Percentiles rank a stretch among this genome's conserved stretches.
Conservation (phyloP, 768 basidiomycete genomes). For the Pilatotrama ljubarskyi region DNA sequence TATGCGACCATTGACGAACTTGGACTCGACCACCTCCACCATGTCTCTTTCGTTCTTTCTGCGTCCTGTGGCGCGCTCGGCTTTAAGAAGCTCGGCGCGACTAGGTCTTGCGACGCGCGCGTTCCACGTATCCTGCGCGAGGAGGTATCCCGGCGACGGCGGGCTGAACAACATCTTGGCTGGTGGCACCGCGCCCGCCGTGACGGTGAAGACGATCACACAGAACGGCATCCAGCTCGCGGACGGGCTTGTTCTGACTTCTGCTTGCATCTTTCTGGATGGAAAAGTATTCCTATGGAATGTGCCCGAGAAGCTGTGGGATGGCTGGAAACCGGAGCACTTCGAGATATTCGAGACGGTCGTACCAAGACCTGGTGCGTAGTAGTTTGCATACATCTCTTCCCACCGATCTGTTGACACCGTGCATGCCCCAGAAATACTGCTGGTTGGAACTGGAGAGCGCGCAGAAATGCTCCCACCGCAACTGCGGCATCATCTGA, state of each 20-base stretch:
- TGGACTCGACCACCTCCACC: slow-evolving; percentile 3
- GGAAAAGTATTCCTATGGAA: slow-evolving; percentile 92
- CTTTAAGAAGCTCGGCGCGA: slow-evolving; percentile 2
- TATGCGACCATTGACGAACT: background rate
- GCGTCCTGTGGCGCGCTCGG: slow-evolving; percentile 12
- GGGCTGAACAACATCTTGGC: slow-evolving; percentile 71
- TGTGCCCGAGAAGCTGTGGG: slow-evolving; percentile 63
- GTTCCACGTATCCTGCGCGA: background rate
- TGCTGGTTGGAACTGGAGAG: slow-evolving; percentile 86
- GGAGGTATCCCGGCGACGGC: slow-evolving; percentile 3
- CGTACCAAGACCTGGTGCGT: slow-evolving; percentile 82
- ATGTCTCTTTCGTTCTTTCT: slow-evolving; percentile 9
- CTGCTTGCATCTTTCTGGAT: slow-evolving; percentile 80
- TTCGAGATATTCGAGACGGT: slow-evolving; percentile 83
- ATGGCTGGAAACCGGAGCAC: slow-evolving; percentile 69
- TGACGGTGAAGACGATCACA: slow-evolving; percentile 70
- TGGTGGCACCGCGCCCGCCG: slow-evolving; percentile 63
- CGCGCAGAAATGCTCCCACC: slow-evolving; percentile 70
- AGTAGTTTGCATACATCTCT: background rate
- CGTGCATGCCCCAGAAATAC: slow-evolving; percentile 62
- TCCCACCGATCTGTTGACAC: background rate
- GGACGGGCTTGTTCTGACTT: slow-evolving; percentile 79
- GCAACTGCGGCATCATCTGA: slow-evolving; percentile 64
- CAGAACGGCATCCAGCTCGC: slow-evolving; percentile 63
- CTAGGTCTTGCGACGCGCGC: background rate